A percentile compares a stretch with the other conserved stretches of the same genome.
These are phyloP conservation scores for Colletotrichum lupini DNA, from an alignment of 2,329 filamentous ascomycete species.

Conservation along the genomic window DNA sequence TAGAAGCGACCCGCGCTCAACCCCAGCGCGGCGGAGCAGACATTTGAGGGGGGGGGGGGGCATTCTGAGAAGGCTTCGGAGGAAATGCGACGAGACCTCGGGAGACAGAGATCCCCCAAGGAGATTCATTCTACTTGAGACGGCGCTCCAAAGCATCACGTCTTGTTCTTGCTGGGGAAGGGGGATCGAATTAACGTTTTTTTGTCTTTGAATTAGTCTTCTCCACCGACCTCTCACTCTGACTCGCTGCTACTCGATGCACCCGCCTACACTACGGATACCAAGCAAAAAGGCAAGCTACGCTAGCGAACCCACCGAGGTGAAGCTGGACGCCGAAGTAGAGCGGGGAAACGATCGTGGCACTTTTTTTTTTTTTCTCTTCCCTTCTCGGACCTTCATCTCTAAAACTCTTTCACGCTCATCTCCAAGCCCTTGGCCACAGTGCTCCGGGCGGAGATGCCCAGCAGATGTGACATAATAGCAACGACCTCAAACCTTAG, in stretches of 20 bases:
- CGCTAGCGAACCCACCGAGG: conserved; percentile 20
- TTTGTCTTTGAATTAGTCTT: conserved; percentile 25
- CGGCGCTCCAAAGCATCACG: conserved; percentile 6
- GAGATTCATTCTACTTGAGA: conserved; percentile 30
- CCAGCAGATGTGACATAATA: conserved; percentile 11
- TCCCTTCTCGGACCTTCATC: not conserved
- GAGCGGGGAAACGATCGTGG: conserved; percentile 2
- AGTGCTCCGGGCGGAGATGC: not conserved
- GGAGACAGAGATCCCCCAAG: conserved; percentile 20
- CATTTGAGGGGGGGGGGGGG: not conserved
- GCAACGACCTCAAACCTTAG: conserved; percentile 10
- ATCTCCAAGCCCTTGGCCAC: not conserved
- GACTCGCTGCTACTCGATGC: conserved; percentile 20
- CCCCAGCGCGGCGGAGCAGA: conserved; percentile 2
- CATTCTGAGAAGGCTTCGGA: conserved; percentile 8
- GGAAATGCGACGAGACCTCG: conserved; percentile 16
- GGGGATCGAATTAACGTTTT: conserved; percentile 22
- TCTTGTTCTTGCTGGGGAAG: conserved; percentile 17
- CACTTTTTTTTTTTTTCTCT: not conserved
- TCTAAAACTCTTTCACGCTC: not conserved
- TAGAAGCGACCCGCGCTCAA: conserved; percentile 14
- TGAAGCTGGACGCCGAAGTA: conserved; percentile 5
- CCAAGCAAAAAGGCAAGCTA: conserved; percentile 3
- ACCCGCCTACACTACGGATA: not conserved
- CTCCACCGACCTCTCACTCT: conserved; percentile 14